A percentile compares a stretch with the other conserved stretches of the same genome.
Conservation (phyloP, 129 eudicot species). For the Calendula officinalis region DNA sequence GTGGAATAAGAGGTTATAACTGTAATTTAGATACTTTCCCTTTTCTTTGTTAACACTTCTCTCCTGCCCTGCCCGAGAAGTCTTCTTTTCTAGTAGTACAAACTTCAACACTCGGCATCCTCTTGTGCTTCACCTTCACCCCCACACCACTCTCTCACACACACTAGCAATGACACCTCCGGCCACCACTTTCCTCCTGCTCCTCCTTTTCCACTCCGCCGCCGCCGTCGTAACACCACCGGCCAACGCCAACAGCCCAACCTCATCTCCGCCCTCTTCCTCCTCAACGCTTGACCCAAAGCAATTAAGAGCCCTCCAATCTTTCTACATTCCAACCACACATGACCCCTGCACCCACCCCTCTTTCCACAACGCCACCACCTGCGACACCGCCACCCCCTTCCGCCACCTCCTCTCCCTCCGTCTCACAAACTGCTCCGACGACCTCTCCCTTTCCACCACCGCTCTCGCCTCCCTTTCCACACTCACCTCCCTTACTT, state of each 20-base stretch:
- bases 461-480: conserved; percentile 66
- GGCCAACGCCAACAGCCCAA: too few species aligned
- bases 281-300: conserved; percentile 30
- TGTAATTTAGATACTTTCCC: conserved; percentile 7
- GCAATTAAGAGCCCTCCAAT: conserved; percentile 23
- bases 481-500: conserved; percentile 47
- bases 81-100: conserved; percentile 9
- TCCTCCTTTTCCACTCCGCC: conserved; percentile 1
- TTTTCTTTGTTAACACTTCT: conserved; percentile 20
- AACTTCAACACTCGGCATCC: conserved; percentile 3
- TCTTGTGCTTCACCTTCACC: not conserved
- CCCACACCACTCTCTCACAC: conserved; percentile 9
- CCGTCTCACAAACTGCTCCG: conserved; percentile 67
- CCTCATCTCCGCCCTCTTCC: conserved; percentile 12
- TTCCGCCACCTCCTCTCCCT: conserved; percentile 72
- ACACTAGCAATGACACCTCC: conserved; percentile 7
- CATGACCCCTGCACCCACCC: conserved; percentile 62
- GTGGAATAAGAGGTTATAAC: not conserved
- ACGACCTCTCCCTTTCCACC: conserved; percentile 51
- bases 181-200: not conserved
- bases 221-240: not conserved
- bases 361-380: conserved; percentile 50
- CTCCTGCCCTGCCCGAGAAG: conserved; percentile 13
- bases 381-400: conserved; percentile 62
- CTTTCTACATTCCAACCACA: conserved; percentile 33